These are phyloP conservation scores for Pulveroboletus sp. DNA, from an alignment of 768 basidiomycete species.

Conservation along the genomic window DNA sequence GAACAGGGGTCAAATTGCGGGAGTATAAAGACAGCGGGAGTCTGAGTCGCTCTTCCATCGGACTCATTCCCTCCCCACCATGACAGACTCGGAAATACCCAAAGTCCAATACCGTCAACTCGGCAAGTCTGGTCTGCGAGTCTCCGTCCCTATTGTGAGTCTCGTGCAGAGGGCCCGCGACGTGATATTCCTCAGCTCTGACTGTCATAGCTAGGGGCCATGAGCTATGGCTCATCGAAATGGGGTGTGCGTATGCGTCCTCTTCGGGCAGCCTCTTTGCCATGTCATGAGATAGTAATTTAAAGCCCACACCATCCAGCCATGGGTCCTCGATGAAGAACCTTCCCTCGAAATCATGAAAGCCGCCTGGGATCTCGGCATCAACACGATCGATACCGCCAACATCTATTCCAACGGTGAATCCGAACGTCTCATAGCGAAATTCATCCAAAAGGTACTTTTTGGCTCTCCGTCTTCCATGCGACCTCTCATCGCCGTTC, in stretches of 20 bases:
- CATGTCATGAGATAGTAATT: not conserved
- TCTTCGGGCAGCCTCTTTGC: no score
- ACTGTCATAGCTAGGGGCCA: conserved; percentile 25
- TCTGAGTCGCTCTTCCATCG: no score
- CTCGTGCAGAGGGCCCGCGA: not conserved
- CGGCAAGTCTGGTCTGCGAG: conserved; percentile 32
- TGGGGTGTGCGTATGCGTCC: conserved; percentile 21
- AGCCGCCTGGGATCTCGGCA: conserved; percentile 38
- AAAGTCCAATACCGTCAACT: conserved; percentile 30
- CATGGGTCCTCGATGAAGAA: conserved; percentile 29
- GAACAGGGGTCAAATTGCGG: no score
- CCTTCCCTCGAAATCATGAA: conserved; percentile 35
- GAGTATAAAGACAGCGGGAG: no score
- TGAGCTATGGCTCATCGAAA: conserved; percentile 25
- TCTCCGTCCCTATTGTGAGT: conserved; percentile 35
- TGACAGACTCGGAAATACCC: no score
- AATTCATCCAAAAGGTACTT: conserved; percentile 34
- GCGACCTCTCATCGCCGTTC: not conserved
- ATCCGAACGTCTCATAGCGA: conserved; percentile 37
- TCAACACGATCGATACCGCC: conserved; percentile 41
- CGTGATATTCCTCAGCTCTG: no score
- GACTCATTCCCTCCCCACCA: no score
- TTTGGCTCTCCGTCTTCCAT: no score
- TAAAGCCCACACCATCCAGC: conserved; percentile 4
- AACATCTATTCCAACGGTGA: conserved; percentile 36